Conservation (phyloP, 352 stramenopile genomes). For the Phytophthora litchii region DNA sequence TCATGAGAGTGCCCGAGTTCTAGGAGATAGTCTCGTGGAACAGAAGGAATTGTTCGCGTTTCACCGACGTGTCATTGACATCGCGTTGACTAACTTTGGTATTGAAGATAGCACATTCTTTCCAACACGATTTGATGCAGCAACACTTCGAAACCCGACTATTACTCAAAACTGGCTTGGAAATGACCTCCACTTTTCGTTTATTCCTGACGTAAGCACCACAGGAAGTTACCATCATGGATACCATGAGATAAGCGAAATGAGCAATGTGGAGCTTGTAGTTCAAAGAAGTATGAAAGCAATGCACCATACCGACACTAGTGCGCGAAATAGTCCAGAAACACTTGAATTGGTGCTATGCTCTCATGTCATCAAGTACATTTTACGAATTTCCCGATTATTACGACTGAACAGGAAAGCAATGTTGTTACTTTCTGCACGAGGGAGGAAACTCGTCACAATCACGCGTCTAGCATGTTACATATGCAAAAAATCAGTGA, state of each 20-base stretch:
- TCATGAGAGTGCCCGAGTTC: conserved; percentile 63
- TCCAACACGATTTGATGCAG: conserved; percentile 14
- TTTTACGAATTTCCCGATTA: conserved; percentile 58
- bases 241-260: conserved; percentile 64
- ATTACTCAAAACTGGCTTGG: conserved; percentile 45
- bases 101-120: conserved; percentile 52
- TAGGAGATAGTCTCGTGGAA: conserved; percentile 59
- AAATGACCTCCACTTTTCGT: conserved; percentile 60
- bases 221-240: conserved; percentile 42
- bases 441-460: conserved; percentile 56
- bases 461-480: conserved; percentile 59
- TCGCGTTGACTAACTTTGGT: conserved; percentile 49
- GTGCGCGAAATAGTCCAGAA: conserved; percentile 15
- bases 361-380: conserved; percentile 56
- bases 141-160: conserved; percentile 21
- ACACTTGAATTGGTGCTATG: conserved; percentile 60
- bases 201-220: conserved; percentile 54
- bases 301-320: conserved; percentile 45
- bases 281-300: conserved; percentile 65
- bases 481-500: conserved; percentile 49
- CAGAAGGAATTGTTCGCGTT: conserved; percentile 40
- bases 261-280: conserved; percentile 53
- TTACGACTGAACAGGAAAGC: conserved; percentile 43
- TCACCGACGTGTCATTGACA: conserved; percentile 51
- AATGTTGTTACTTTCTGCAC: conserved; percentile 51